Percentiles rank a stretch among this genome's conserved stretches.
Conservation (phyloP, 129 eudicot species). For the Lactuca saligna region DNA sequence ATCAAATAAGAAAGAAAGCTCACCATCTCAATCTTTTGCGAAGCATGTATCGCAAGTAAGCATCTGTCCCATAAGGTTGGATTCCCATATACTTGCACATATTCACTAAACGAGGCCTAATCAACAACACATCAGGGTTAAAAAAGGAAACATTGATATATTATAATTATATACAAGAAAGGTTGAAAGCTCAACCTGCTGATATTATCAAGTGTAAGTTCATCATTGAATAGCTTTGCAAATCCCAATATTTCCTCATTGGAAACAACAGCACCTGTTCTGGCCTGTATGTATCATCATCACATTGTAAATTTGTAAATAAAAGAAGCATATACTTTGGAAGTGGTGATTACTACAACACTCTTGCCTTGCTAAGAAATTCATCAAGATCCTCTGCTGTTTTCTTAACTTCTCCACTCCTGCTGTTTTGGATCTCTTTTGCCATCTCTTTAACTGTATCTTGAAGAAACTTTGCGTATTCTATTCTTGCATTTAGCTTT, state of each 20-base stretch:
- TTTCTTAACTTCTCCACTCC: constrained; percentile 88
- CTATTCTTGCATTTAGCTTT: constrained; percentile 61
- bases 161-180: neutral
- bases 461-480: constrained; percentile 65
- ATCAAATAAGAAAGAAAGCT: constrained; percentile 18
- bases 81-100: constrained; percentile 99
- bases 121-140: constrained; percentile 12
- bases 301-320: constrained; percentile 7
- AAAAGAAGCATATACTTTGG: constrained; percentile 7
- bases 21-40: constrained; percentile 51
- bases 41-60: constrained; percentile 67
- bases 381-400: constrained; percentile 99
- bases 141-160: neutral
- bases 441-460: constrained; percentile 83
- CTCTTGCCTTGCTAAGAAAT: constrained; percentile 73
- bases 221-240: constrained; percentile 68
- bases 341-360: neutral
- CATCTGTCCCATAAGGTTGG: constrained; percentile 67
- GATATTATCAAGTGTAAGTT: constrained; percentile 61
- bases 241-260: constrained; percentile 62
- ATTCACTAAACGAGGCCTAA: constrained; percentile 90
- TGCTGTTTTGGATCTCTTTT: constrained; percentile 82
- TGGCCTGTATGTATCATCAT: constrained; percentile 50
- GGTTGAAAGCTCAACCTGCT: constrained; percentile 46
- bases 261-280: constrained; percentile 59